Evolutionary conservation across 352 stramenopile species (phyloP), one percentile per base, ranked within the genome.

Genomic region (Pythium volutum): DNA sequence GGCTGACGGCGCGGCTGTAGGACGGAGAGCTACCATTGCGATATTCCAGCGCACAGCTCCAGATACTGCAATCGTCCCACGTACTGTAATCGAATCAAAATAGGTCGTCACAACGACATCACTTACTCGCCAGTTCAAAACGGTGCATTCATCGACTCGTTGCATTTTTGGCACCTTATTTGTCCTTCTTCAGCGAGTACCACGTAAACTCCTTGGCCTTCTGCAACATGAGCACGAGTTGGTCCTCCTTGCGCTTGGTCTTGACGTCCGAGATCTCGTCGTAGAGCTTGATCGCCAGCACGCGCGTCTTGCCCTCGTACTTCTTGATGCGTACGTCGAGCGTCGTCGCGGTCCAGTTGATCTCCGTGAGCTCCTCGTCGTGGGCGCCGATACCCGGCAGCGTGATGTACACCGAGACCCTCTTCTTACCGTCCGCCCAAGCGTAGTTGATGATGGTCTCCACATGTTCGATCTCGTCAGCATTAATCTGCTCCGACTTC

Each of bases 151-250:
- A 45, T 53, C 10, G 4, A 39, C 7, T 23, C 16, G 33, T 16
- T 66, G n/a, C 49, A 54, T 47, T 52, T 47, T 52, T 54, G 14
- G 29, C 26, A 23, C 20, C 18, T 69, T 64, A 89, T 47, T 81
- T 71, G 49, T 87, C 75, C 76, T 95, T 95, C 78, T 95, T 93
- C 50, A 93, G 73, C 60, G 81, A 84, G 78, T 77, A 71, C 86
- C 86, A 95, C 55, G 73, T 84, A 49, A 89, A 69, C 60, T 92
- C 79, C 55, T 87, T 91, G 22, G 77, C 73, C 67, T 95, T 95
- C 55, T 81, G 66, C 55, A 95, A 76, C 64, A 76, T 64, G 33
- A 95, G 64, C 55, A 93, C 81, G 57, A 95, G 73, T 67, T 91
- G 82, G 64, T 93, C 75, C 59, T 88, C 72, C 61, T 92, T 92